A percentile compares a stretch with the other conserved stretches of the same genome.
These are phyloP conservation scores for Olyra latifolia DNA, from an alignment of 176 grass and related monocot genomes.

Conservation along the genomic window DNA sequence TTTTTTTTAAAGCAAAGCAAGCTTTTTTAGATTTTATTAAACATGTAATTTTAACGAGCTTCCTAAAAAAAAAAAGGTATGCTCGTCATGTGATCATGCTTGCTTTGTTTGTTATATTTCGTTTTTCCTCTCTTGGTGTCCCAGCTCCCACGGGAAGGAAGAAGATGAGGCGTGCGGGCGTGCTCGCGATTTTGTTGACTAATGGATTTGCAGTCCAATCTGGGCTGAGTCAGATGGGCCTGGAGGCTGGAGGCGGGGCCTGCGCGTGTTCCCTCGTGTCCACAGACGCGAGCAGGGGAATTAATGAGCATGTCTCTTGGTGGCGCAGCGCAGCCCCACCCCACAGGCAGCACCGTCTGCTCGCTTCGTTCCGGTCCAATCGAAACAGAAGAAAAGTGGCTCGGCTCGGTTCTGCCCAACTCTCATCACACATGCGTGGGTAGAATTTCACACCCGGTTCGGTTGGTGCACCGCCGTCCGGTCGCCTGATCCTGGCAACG, in stretches of 20 bases:
- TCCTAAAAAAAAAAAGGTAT: too few species aligned
- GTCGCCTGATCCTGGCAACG: neutral
- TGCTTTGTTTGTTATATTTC: too few species aligned
- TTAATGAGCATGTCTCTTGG: slow-evolving; percentile 44
- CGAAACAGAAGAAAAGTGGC: neutral
- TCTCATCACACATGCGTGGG: neutral
- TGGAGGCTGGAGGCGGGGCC: slow-evolving; percentile 15
- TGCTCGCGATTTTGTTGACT: neutral
- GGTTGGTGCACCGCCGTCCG: neutral
- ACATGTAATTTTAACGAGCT: too few species aligned
- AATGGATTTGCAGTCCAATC: slow-evolving; percentile 32
- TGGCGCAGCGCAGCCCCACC: neutral
- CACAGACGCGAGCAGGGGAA: slow-evolving; percentile 22
- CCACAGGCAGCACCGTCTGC: neutral
- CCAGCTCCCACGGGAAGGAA: neutral
- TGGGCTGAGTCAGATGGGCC: slow-evolving; percentile 50
- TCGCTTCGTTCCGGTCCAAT: slow-evolving; percentile 13
- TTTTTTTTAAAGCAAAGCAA: too few species aligned
- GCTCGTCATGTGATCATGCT: neutral
- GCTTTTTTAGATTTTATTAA: too few species aligned
- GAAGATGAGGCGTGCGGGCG: neutral
- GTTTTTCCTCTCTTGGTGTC: neutral
- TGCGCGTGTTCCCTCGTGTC: slow-evolving; percentile 26
- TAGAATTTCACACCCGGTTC: neutral
- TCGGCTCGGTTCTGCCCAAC: neutral